Percentiles rank a stretch among this genome's conserved stretches.
These are phyloP conservation scores for Lepiota subincarnata DNA, from an alignment of 768 basidiomycete genomes.

Conservation along the genomic window DNA sequence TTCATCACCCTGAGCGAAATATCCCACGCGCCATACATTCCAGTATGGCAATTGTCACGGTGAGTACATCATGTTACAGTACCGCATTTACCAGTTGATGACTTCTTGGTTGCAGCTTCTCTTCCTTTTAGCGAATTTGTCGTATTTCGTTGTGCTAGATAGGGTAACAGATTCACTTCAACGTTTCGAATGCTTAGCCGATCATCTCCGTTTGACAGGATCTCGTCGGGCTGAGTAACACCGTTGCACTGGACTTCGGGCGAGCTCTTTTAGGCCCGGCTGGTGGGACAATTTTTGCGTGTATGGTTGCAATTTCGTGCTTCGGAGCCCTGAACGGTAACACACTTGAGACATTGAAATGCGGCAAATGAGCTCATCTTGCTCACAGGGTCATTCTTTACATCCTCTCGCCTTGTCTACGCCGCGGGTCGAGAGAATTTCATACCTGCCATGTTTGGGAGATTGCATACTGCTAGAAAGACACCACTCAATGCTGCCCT, in stretches of 20 bases:
- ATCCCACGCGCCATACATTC: conserved; percentile 85
- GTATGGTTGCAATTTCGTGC: conserved; percentile 91
- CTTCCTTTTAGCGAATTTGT: conserved; percentile 79
- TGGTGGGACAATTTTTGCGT: conserved; percentile 85
- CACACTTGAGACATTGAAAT: conserved; percentile 9
- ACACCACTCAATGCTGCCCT: conserved; percentile 89
- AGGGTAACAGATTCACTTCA: conserved; percentile 38
- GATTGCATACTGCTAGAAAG: conserved; percentile 64
- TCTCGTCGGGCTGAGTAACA: conserved; percentile 76
- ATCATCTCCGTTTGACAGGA: conserved; percentile 27
- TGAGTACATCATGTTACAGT: conserved; percentile 29
- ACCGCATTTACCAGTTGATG: neutral
- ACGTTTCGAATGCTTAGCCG: conserved; percentile 1
- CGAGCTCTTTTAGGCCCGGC: conserved; percentile 77
- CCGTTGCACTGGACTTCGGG: conserved; percentile 91
- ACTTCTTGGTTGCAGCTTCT: conserved; percentile 42
- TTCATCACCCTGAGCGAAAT: conserved; percentile 76
- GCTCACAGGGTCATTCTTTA: conserved; percentile 59
- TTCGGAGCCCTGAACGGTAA: conserved; percentile 91
- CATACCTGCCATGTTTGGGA: conserved; percentile 80
- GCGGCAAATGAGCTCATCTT: conserved; percentile 11
- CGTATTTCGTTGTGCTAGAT: conserved; percentile 93
- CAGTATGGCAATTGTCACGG: conserved; percentile 84
- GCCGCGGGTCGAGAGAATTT: conserved; percentile 87
- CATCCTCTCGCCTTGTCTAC: conserved; percentile 80